Conservation (phyloP, 2,329 filamentous ascomycete genomes). For the Colletotrichum sp. region DNA sequence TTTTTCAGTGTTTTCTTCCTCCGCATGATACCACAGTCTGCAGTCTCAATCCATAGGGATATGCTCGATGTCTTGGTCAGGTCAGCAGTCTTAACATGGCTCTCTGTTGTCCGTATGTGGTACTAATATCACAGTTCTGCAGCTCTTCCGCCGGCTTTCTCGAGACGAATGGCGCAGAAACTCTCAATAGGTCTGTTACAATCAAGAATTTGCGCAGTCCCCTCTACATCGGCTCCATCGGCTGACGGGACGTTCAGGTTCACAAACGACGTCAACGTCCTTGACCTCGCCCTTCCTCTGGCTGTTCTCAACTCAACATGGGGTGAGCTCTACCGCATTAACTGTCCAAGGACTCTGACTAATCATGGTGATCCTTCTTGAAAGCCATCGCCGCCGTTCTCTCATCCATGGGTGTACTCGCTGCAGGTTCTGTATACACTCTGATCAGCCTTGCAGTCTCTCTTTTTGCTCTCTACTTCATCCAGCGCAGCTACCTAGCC, state of each 20-base stretch:
- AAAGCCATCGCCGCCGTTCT: not conserved
- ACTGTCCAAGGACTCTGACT: no score
- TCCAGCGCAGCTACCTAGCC: not conserved
- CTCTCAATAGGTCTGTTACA: not conserved
- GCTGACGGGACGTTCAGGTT: not conserved
- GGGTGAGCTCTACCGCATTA: not conserved
- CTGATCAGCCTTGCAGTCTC: not conserved
- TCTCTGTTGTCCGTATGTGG: not conserved
- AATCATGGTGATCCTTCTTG: no score
- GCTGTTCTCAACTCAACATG: not conserved
- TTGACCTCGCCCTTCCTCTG: not conserved
- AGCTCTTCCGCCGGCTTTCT: not conserved
- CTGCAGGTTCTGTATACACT: not conserved
- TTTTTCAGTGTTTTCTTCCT: not conserved
- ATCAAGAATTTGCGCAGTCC: fast-evolving
- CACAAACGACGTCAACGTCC: not conserved
- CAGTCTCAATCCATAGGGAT: not conserved
- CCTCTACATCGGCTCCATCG: fast-evolving
- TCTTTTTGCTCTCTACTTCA: not conserved
- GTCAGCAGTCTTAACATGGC: not conserved
- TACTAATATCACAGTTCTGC: not conserved
- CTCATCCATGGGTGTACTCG: not conserved
- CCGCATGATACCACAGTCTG: not conserved
- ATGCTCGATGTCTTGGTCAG: not conserved
- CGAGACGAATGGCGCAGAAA: not conserved